A percentile compares a stretch with the other conserved stretches of the same genome.
Evolutionary conservation across 441 rosid genomes (phyloP).

Genomic region (Pelargonium cotyledonis): DNA sequence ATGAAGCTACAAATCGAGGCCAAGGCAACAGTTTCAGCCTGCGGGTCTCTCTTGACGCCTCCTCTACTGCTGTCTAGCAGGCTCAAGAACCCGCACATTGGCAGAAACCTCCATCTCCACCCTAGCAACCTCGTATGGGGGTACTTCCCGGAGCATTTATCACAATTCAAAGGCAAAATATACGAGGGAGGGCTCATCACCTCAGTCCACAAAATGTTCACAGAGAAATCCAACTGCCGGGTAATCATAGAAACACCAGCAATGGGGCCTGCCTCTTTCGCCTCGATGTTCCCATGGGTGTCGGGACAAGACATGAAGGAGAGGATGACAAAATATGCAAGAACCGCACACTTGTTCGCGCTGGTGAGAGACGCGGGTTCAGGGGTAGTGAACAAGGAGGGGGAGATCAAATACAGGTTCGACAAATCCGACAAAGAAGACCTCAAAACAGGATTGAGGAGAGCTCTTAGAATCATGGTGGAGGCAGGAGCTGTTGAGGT

Average conservation of each 20-base stretch:
- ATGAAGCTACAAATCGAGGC: conserved; percentile 58
- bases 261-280: conserved; percentile 51
- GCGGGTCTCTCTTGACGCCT: conserved; percentile 76
- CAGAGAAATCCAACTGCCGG: conserved; percentile 27
- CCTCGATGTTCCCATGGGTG: conserved; percentile 53
- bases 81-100: conserved; percentile 56
- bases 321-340: conserved; percentile 54
- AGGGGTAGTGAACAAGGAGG: conserved; percentile 55
- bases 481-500: conserved; percentile 95
- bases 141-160: conserved; percentile 62
- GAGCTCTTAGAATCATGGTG: conserved; percentile 56
- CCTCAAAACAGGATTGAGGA: conserved; percentile 48
- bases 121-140: conserved; percentile 87
- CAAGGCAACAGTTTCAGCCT: conserved; percentile 63
- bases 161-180: conserved; percentile 41
- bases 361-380: conserved; percentile 57
- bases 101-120: conserved; percentile 71
- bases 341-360: conserved; percentile 56
- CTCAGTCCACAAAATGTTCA: conserved; percentile 46
- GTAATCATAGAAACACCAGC: conserved; percentile 80
- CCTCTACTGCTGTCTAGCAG: conserved; percentile 76
- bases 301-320: conserved; percentile 63
- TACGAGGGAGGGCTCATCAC: conserved; percentile 90
- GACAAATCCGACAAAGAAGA: conserved; percentile 44
- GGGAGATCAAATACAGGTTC: conserved; percentile 41